Conservation (phyloP, 2,329 filamentous ascomycete species). For the Verticillium isaacii region DNA sequence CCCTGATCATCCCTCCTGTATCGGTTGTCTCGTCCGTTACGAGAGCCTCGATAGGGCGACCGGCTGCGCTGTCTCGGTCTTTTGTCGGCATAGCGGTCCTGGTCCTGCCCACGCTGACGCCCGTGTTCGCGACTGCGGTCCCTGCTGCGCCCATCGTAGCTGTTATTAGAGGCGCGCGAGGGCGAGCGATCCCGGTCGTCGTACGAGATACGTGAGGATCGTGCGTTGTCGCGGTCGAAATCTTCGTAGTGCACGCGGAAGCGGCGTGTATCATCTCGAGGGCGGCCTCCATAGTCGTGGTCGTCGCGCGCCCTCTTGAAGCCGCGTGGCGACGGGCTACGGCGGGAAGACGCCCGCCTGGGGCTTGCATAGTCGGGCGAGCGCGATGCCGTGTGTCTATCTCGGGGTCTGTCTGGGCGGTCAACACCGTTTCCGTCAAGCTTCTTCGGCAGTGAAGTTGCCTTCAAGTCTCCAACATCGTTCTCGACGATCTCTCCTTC, state of each 20-base stretch:
- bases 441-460: conserved; percentile 76
- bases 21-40: conserved; percentile 29
- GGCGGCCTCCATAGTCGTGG: conserved; percentile 40
- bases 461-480: conserved; percentile 64
- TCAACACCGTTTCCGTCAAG: conserved; percentile 82
- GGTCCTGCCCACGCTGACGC: conserved; percentile 10
- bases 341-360: conserved; percentile 36
- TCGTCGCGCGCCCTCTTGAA: conserved; percentile 65
- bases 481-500: conserved; percentile 84
- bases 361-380: conserved; percentile 50
- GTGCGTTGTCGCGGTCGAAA: conserved; percentile 36
- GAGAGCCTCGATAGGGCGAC: conserved; percentile 39
- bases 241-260: conserved; percentile 62
- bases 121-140: conserved; percentile 30
- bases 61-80: conserved; percentile 51
- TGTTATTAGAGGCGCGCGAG: conserved; percentile 33
- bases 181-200: conserved; percentile 52
- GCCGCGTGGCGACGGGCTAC: conserved; percentile 57
- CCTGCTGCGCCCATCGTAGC: conserved; percentile 48
- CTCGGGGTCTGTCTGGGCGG: conserved; percentile 79
- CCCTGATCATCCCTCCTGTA: conserved; percentile 24
- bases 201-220: conserved; percentile 44
- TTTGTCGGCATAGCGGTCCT: conserved; percentile 32
- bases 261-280: conserved; percentile 50
- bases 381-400: conserved; percentile 48